Base-by-base conservation (phyloP, 345 rosid species). In the Ricinus communis region DNA sequence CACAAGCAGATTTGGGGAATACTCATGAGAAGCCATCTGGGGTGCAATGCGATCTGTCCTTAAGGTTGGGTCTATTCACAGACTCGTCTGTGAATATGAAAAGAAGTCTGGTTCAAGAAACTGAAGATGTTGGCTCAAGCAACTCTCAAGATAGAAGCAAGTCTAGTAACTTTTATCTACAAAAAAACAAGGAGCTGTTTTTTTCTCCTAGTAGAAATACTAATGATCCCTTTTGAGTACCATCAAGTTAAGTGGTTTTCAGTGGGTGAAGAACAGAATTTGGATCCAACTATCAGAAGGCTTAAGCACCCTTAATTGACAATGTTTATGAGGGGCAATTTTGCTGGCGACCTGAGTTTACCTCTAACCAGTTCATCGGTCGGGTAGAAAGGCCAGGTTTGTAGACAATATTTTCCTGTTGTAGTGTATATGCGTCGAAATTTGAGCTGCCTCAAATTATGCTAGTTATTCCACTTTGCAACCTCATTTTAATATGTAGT, bases 21-120 rank as follows among this genome's bases (percentile, higher is more conserved):
- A 24, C 66, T 19, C 65, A 65, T 41, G 85, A 80, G 76, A 84
- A 62, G 69, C 68, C 79, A 25, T 59, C 74, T 31, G 85, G 71
- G 77, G 73, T 62, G 61, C 81, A 80, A 30, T 92, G 96, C 56
- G 98, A 95, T 85, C 83, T 95, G 51, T 89, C 97, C 30, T 81
- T 95, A 82, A 83, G 96, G 81, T 86, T 95, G 74, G 93, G 98
- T 77, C 77, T 72, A 61, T 81, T 79, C 38, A 78, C 88, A 49
- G 87, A 87, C 51, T 80, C 86, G 2, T 74, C 73, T 33, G 69
- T 57, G 66, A 82, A 81, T 72, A 54, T 31, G 78, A 86, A 77
- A 54, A 76, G 71, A 61, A 83, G 76, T 66, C 79, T 66, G 19
- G 81, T 75, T 81, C 85, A 67, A 30, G 86, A 82, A 78, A 75